phyloP scores from a whole-genome alignment of 179 eudicot species.

The Beta macrorhiza region DNA sequence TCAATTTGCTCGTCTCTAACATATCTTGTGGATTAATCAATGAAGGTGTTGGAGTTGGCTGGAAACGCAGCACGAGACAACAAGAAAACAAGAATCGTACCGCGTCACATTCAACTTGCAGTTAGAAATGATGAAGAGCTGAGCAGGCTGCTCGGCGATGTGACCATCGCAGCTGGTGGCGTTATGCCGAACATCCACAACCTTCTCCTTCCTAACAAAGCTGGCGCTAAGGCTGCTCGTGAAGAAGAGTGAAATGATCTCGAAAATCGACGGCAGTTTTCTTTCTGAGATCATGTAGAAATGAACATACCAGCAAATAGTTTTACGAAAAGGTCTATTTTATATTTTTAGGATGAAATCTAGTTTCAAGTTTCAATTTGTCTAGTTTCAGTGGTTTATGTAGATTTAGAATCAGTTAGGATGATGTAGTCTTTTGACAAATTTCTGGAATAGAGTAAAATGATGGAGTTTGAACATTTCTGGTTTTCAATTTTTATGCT shows the following conservation, averaged over 20 bases:
- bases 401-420: neutral
- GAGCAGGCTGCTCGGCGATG: slow-evolving; percentile 39
- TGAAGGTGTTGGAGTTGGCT: slow-evolving; percentile 40
- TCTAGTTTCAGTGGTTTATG: neutral
- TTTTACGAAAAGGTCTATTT: neutral
- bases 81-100: slow-evolving; percentile 47
- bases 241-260: slow-evolving; percentile 23
- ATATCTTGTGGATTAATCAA: neutral
- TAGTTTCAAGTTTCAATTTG: neutral
- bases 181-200: slow-evolving; percentile 51
- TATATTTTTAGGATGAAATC: neutral
- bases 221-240: slow-evolving; percentile 6
- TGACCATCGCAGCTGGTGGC: slow-evolving; percentile 40
- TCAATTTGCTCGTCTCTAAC: neutral
- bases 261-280: neutral
- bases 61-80: slow-evolving; percentile 48
- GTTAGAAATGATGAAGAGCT: slow-evolving; percentile 45
- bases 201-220: slow-evolving; percentile 36
- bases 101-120: slow-evolving; percentile 44
- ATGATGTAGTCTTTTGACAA: neutral
- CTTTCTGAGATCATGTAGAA: neutral
- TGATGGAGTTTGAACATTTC: neutral
- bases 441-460: neutral
- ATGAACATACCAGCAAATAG: slow-evolving; percentile 7
- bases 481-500: too few relatives aligned